Conservation (phyloP, 192 early-diverging fungal genomes). For the Phlyctochytrium bullatum region DNA sequence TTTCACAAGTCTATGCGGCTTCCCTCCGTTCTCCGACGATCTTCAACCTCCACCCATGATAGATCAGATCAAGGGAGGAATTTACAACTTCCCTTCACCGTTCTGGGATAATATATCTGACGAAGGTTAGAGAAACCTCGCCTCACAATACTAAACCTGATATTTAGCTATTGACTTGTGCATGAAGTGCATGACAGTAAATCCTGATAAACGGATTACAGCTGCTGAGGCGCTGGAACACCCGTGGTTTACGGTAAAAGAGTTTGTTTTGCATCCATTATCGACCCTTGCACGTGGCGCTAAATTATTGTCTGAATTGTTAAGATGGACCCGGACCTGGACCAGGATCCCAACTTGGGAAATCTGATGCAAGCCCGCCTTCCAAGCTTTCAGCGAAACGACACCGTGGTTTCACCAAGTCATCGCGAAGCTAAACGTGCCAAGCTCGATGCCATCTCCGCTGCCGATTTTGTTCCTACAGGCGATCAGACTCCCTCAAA, state of each 20-base stretch:
- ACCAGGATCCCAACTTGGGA: background rate
- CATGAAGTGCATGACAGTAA: constrained; percentile 50
- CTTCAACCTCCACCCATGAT: constrained; percentile 27
- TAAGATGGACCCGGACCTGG: background rate
- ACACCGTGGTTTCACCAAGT: background rate
- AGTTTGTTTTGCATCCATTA: background rate
- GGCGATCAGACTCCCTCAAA: too few relatives aligned
- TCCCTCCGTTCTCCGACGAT: constrained; percentile 72
- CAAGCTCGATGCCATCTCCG: background rate
- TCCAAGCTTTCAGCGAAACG: background rate
- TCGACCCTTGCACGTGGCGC: background rate
- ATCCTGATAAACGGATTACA: constrained; percentile 68
- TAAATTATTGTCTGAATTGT: background rate
- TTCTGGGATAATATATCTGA: constrained; percentile 67
- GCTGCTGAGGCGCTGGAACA: constrained; percentile 72
- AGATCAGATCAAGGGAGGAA: constrained; percentile 54
- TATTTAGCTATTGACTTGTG: constrained; percentile 23
- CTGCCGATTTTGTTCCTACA: too few relatives aligned
- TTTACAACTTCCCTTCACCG: constrained; percentile 64
- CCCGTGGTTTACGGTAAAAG: constrained; percentile 58
- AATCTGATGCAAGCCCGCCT: background rate
- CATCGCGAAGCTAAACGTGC: background rate
- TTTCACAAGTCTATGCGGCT: constrained; percentile 62
- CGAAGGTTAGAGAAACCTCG: background rate
- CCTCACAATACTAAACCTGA: background rate